A percentile compares a stretch with the other conserved stretches of the same genome.
phyloP scores from a whole-genome alignment of 768 basidiomycete genomes.

The Trametes cubensis region DNA sequence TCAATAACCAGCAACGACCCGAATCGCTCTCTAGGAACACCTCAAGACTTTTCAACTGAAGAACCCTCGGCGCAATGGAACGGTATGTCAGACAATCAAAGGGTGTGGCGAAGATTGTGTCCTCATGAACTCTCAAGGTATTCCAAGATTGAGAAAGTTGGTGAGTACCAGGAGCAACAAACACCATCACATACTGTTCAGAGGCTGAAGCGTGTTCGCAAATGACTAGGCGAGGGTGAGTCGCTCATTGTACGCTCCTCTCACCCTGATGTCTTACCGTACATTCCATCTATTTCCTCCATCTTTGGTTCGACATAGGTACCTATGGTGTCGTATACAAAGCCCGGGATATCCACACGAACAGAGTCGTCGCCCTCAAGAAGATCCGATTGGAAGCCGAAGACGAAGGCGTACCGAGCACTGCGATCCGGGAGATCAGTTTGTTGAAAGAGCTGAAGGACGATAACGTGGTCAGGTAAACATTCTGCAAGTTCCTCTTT shows the following conservation, averaged over 20 bases:
- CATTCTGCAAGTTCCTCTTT: slow-evolving; percentile 1
- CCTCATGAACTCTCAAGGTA: slow-evolving; percentile 55
- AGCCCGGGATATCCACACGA: slow-evolving; percentile 78
- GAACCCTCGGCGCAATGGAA: slow-evolving; percentile 26
- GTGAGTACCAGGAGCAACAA: slow-evolving; percentile 54
- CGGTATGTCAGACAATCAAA: slow-evolving; percentile 23
- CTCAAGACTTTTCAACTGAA: neutral
- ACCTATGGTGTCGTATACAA: slow-evolving; percentile 99
- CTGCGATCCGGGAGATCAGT: slow-evolving; percentile 97
- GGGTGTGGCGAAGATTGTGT: slow-evolving; percentile 23
- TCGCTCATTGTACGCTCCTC: neutral
- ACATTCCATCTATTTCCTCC: neutral
- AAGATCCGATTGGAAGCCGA: slow-evolving; percentile 98
- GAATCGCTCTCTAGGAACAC: neutral
- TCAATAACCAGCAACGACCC: slow-evolving; percentile 1
- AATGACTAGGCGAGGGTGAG: slow-evolving; percentile 52
- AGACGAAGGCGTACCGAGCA: slow-evolving; percentile 98
- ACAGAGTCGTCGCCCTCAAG: slow-evolving; percentile 92
- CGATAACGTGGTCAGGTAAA: slow-evolving; percentile 91
- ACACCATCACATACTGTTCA: neutral
- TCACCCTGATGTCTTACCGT: slow-evolving; percentile 1
- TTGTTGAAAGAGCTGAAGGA: slow-evolving; percentile 95
- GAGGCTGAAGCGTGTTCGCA: neutral
- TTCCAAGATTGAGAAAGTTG: slow-evolving; percentile 97
- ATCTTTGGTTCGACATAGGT: slow-evolving; percentile 50